Conservation (phyloP, 179 eudicot genomes). For the Gypsophila paniculata region DNA sequence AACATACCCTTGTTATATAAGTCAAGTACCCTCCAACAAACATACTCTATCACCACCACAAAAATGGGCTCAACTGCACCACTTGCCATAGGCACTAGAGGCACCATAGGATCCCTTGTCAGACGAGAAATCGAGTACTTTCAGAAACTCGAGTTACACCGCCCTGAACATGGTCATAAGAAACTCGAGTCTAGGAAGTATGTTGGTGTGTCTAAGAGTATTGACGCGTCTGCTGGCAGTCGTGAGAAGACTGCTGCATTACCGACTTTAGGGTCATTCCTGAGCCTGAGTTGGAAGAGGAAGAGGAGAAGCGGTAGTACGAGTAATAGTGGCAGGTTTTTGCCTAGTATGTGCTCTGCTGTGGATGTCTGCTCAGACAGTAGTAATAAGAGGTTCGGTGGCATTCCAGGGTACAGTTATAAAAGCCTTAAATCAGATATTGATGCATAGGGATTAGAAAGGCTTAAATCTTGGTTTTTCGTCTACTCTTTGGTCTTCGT, state of each 20-base stretch:
- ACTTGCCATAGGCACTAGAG: constrained; percentile 74
- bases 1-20: constrained; percentile 27
- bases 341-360: constrained; percentile 61
- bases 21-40: constrained; percentile 25
- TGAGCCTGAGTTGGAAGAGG: constrained; percentile 41
- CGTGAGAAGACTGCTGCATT: constrained; percentile 24
- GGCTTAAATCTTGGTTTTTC: background rate
- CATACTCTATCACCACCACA: constrained; percentile 25
- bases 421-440: constrained; percentile 47
- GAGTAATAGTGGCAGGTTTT: constrained; percentile 32
- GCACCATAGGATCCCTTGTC: constrained; percentile 77
- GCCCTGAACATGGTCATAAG: constrained; percentile 17
- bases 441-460: constrained; percentile 3
- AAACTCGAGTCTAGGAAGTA: constrained; percentile 13
- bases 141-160: constrained; percentile 34
- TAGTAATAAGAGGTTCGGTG: constrained; percentile 27
- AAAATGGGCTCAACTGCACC: constrained; percentile 54
- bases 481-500: background rate
- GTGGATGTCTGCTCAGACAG: constrained; percentile 54
- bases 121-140: constrained; percentile 80
- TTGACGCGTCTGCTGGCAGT: constrained; percentile 22
- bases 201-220: constrained; percentile 18
- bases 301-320: constrained; percentile 35
- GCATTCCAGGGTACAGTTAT: constrained; percentile 52
- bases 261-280: constrained; percentile 32